Evolutionary conservation across 345 rosid species (phyloP).

Genomic region (Nasturtium officinale): DNA sequence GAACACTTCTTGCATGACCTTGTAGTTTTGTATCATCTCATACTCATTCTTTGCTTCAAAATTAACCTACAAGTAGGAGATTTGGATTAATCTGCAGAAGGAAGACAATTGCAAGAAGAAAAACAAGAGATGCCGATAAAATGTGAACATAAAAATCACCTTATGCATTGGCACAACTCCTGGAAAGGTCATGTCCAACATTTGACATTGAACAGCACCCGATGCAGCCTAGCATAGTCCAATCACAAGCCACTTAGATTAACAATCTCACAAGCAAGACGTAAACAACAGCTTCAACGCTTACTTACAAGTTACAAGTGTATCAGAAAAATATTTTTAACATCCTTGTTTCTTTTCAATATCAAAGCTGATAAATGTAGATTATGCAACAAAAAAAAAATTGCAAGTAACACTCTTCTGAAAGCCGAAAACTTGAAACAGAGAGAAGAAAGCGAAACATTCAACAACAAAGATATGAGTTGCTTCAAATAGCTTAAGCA

Average conservation of each 20-base stretch:
- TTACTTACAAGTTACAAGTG: too few species aligned
- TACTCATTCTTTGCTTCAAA: conserved; percentile 96
- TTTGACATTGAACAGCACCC: conserved; percentile 97
- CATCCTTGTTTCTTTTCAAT: conserved; percentile 1
- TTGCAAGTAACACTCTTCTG: not conserved
- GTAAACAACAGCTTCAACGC: too few species aligned
- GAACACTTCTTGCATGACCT: conserved; percentile 91
- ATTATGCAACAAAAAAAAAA: not conserved
- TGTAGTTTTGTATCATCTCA: conserved; percentile 96
- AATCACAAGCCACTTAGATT: conserved; percentile 21
- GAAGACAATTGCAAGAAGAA: too few species aligned
- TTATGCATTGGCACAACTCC: conserved; percentile 98
- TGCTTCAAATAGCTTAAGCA: not conserved
- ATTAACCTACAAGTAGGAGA: conserved; percentile 61
- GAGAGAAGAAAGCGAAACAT: not conserved
- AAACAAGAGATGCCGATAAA: conserved; percentile 2
- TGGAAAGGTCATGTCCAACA: conserved; percentile 95
- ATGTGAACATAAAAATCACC: conserved; percentile 42
- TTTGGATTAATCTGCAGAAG: not conserved
- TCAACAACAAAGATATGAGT: conserved; percentile 19
- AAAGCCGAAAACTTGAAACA: conserved; percentile 8
- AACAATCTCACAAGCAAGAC: conserved; percentile 19
- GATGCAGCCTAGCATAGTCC: conserved; percentile 72
- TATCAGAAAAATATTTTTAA: not conserved
- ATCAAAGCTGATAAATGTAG: not conserved